Evolutionary conservation across 768 basidiomycete genomes (phyloP), one percentile per base, ranked within the genome.

Genomic region (Hericium coralloides): DNA sequence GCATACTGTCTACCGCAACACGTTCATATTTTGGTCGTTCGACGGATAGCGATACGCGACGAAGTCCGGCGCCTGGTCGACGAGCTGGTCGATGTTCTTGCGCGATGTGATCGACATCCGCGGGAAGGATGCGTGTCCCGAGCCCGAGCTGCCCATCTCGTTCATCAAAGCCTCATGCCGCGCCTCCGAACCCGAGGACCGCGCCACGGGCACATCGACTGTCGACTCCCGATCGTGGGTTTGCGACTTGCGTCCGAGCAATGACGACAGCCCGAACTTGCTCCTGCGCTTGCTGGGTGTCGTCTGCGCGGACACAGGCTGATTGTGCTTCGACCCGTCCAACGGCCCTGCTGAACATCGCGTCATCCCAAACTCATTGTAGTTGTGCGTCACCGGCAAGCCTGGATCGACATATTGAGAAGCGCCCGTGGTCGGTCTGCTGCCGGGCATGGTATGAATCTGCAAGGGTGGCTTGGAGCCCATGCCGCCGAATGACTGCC

Each of bases 31-130:
- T 63, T 88, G 84, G 62, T 87, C 84, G 60, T 76, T 80, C 14
- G 89, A 91, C 7, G 91, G 91, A 69, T 93, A 93, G 41, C 90
- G 82, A 67, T 92, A 92, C 3, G 90, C 88, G 58, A 92, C 83
- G 65, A 93, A 92, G 17, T 92, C 87, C 3, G 80, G 70, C 67
- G 91, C 89, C 69, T 89, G 91, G n/a, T 85, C 78, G n/a, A 93
- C 88, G 20, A 89, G 76, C 63, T 85, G 82, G 63, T 89, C 87
- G 55, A 90, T 75, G 49, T 82, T 82, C 73, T 83, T 90, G 56
- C 84, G 79, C 17, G 85, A 84, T 10, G 77, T 54, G 60, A 61
- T 73, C 43, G 86, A 87, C 75, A 83, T 75, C 53, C 86, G 76
- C 50, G 81, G 73, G 20, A 66, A 66, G 1, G 49, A 25, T 23